Conservation (phyloP, 495 filamentous ascomycete species). For the Polyplosphaeria fusca region DNA sequence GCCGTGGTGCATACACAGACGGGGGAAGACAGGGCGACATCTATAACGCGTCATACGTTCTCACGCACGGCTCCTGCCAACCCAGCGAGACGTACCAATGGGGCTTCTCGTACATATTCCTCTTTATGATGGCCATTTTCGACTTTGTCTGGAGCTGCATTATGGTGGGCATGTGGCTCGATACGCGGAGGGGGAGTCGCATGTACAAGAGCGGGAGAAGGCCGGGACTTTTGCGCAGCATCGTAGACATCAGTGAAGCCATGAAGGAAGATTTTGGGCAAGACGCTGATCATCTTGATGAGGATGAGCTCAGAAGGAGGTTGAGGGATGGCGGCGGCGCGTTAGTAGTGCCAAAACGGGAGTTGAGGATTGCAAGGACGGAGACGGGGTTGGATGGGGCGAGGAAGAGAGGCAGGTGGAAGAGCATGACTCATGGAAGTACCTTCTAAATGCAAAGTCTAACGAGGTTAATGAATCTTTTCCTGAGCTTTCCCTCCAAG, state of each 20-base stretch:
- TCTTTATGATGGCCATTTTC: slow-evolving; percentile 30
- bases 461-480: no score
- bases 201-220: slow-evolving; percentile 30
- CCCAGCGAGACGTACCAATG: slow-evolving; percentile 29
- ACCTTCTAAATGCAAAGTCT: slow-evolving; percentile 10
- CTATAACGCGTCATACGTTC: slow-evolving; percentile 8
- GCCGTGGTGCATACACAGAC: neutral
- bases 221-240: slow-evolving; percentile 26
- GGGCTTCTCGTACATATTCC: slow-evolving; percentile 37
- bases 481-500: no score
- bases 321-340: slow-evolving; percentile 23
- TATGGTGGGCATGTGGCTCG: slow-evolving; percentile 34
- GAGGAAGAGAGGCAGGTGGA: slow-evolving; percentile 2
- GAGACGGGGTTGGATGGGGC: neutral
- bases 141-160: slow-evolving; percentile 34
- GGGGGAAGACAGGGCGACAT: neutral
- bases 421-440: slow-evolving; percentile 12
- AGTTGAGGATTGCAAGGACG: slow-evolving; percentile 14
- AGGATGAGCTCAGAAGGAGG: slow-evolving; percentile 29
- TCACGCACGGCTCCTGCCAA: slow-evolving; percentile 13
- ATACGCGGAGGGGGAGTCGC: slow-evolving; percentile 26
- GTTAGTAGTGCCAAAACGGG: slow-evolving; percentile 12
- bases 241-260: slow-evolving; percentile 29
- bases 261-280: slow-evolving; percentile 33
- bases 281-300: slow-evolving; percentile 20